Conservation (phyloP, 1,284 basidiomycete genomes). For the Chondrostereum purpureum region DNA sequence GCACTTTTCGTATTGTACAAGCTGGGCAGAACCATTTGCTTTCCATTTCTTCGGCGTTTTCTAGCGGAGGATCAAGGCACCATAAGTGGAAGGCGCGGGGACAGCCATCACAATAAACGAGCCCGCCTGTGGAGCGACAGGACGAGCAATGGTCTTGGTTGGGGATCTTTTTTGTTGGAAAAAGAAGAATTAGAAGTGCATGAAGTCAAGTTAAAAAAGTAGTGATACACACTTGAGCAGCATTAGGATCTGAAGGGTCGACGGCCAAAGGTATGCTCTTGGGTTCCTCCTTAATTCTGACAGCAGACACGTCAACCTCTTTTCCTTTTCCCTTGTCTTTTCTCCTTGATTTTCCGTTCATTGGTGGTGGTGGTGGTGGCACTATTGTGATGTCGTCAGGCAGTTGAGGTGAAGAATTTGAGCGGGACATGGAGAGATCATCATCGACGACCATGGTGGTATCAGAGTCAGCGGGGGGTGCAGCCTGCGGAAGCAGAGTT, state of each 20-base stretch:
- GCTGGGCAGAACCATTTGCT: constrained; percentile 87
- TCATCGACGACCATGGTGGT: constrained; percentile 35
- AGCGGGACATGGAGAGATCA: constrained; percentile 45
- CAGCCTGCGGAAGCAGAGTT: constrained; percentile 32
- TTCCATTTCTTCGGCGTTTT: constrained; percentile 82
- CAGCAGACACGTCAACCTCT: constrained; percentile 37
- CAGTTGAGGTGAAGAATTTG: constrained; percentile 52
- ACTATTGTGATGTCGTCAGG: constrained; percentile 43
- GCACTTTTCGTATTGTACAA: constrained; percentile 64
- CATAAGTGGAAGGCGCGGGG: constrained; percentile 93
- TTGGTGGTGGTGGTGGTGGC: constrained; percentile 16
- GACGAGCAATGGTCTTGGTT: constrained; percentile 96
- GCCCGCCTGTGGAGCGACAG: constrained; percentile 72
- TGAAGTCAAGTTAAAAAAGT: constrained; percentile 10
- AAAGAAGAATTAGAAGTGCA: constrained; percentile 19
- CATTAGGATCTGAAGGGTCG: constrained; percentile 45
- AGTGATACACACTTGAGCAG: constrained; percentile 34
- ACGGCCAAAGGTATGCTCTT: constrained; percentile 34
- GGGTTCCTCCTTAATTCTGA: constrained; percentile 70
- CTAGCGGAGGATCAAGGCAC: constrained; percentile 94
- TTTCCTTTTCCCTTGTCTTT: constrained; percentile 67
- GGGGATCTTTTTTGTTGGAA: constrained; percentile 50
- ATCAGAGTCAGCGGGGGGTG: constrained; percentile 44
- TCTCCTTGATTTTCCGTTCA: constrained; percentile 28
- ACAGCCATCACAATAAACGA: constrained; percentile 96